Percentiles rank a stretch among this genome's conserved stretches.
Conservation (phyloP, 306 rosid species). For the Quillaja saponaria region DNA sequence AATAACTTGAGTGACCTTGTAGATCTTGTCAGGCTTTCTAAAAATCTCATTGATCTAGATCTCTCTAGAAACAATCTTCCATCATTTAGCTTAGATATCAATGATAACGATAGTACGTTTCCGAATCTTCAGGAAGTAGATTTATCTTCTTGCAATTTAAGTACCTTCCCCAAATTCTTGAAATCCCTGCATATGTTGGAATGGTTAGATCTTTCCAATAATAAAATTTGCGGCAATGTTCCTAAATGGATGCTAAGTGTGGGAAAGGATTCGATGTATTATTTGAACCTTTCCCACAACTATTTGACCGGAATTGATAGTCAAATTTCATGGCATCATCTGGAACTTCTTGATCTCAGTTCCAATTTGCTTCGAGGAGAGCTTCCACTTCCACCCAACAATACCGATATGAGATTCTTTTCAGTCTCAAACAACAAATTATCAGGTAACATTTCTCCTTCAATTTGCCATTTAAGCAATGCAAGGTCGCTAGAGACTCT, state of each 20-base stretch:
- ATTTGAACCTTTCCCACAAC: conserved; percentile 26
- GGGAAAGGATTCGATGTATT: not conserved
- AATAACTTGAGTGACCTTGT: too few relatives aligned
- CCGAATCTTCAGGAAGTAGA: not conserved
- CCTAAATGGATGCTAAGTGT: conserved; percentile 35
- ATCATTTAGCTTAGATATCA: not conserved
- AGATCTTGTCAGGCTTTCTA: not conserved
- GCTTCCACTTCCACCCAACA: conserved; percentile 11
- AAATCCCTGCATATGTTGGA: not conserved
- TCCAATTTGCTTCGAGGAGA: too few relatives aligned
- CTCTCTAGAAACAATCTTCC: conserved; percentile 9
- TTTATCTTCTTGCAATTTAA: conserved; percentile 28
- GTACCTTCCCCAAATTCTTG: conserved; percentile 23
- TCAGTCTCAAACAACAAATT: conserved; percentile 36
- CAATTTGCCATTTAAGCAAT: conserved; percentile 2
- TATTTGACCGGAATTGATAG: conserved; percentile 2
- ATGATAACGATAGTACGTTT: not conserved
- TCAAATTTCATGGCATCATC: conserved; percentile 5
- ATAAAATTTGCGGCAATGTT: conserved; percentile 20
- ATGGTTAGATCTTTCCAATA: conserved; percentile 11
- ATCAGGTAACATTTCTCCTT: conserved; percentile 20
- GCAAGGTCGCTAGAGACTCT: not conserved
- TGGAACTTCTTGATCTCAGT: fast-evolving
- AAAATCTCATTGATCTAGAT: not conserved
- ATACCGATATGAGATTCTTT: not conserved